Evolutionary conservation across 257 asterid species (phyloP).

Genomic region (Salvia splendens): DNA sequence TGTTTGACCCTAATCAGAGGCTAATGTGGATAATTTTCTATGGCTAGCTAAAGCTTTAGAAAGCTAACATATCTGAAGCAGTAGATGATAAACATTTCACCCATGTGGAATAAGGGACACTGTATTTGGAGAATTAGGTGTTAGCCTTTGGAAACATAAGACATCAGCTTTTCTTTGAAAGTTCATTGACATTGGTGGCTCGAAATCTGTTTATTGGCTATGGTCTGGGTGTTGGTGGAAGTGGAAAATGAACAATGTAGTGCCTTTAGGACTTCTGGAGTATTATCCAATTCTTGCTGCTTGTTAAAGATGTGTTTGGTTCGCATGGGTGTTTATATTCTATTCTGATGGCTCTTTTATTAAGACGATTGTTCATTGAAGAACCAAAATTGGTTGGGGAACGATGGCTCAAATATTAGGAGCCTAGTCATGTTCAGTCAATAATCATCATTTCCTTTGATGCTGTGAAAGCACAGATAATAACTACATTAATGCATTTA

Average conservation of each 20-base stretch:
- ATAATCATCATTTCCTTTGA: neutral
- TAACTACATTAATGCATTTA: neutral
- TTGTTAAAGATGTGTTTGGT: conserved; percentile 18
- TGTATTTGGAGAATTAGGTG: neutral
- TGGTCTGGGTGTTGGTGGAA: conserved; percentile 8
- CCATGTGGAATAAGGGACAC: neutral
- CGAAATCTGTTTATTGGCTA: neutral
- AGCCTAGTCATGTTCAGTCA: neutral
- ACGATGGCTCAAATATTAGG: conserved; percentile 6
- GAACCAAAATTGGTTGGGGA: neutral
- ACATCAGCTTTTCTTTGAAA: neutral
- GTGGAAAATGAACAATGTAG: neutral
- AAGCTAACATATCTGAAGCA: neutral
- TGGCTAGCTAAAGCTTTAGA: neutral
- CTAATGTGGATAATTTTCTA: neutral
- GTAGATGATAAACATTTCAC: neutral
- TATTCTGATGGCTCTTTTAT: conserved; percentile 1
- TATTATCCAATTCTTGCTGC: conserved; percentile 13
- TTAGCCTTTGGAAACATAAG: neutral
- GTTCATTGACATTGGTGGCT: neutral
- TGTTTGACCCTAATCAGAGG: neutral
- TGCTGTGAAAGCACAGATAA: neutral
- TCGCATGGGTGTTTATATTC: conserved; percentile 9
- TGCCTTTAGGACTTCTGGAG: neutral
- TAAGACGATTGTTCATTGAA: neutral